Base-by-base conservation (phyloP, 73 alveolate genomes). In the Symbiodinium natans region DNA sequence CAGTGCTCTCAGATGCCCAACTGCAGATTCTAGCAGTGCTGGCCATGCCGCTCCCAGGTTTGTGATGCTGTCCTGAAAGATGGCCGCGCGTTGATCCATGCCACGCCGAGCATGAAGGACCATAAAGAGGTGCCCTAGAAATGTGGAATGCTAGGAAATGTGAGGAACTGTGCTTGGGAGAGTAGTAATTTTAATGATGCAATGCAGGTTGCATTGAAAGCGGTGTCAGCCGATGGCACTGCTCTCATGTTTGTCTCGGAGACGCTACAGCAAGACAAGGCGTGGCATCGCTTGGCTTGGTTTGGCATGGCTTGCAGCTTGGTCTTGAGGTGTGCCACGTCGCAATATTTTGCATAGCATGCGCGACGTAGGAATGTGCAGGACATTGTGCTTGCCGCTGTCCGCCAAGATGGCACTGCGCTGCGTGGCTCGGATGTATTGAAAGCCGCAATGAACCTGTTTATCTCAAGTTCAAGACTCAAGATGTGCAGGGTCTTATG, bases 221-320 rank as follows among this genome's bases (percentile, higher is more conserved):
- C 97, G 10, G 97, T 90, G 52, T 74, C 52, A 11, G 42, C 54
- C 2, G 80, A 90, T 33, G 97, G 97, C 33, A 71, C 80, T 33
- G 97, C 97, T 23, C 36, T 90, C 48, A 90, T 90, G 97, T 90
- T 90, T 31, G 97, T 83, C 17, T 90, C 97, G 0, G 97, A 90
- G 1, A 54, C 48, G n/a, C 25, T 90, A 80, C 74, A 90, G 52
- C 59, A 39, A 27, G 97, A 90, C 97, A 90, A 90, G 97, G 97
- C 29, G 36, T 1, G 80, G 40, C 27, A 36, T 19, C 31, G 13
- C 38, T n/a, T 7, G 8, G 40, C 38, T 63, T 63, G 6, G 59
- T 9, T 46, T 13, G 59, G 59, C 59, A 6, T 6, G 59, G 6
- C 36, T 23, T 27, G 80, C 80, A 63, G 13, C 80, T 23, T 56